Base-by-base conservation (phyloP, 2,329 filamentous ascomycete genomes). In the Beauveria bassiana region DNA sequence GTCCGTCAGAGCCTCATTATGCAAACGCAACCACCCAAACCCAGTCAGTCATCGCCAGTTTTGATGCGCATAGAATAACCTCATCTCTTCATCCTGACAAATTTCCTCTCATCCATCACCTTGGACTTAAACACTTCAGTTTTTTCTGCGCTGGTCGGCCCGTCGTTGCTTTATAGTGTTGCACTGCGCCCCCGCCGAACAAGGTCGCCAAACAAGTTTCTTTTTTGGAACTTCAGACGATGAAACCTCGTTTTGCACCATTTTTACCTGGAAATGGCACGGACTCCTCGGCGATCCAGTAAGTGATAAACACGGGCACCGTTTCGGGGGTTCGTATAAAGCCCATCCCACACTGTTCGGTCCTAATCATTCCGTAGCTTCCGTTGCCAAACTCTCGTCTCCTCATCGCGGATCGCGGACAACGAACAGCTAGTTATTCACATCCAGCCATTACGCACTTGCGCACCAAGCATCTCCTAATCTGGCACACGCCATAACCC, bases 281-380 rank as follows among this genome's bases (percentile, higher is more conserved):
- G 46, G 55, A 38, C 46, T 47, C 46, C 34, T 50, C 55, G 45
- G 45, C 55, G 28, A 31, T 20, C 55, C 46, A 42, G 14, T 10
- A 20, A 12, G 53, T 18, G n/a, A 50, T 51, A 26, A 20, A 3
- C 43, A 49, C 28, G 3, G 54, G 20, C 54, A 5, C 45, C 54
- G n/a, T 57, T 18, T 20, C 6, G 26, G 31, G 10, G 45, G 16
- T 51, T 40, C 45, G 46, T 51, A 47, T 46, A 31, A 12, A n/a
- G 43, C 2, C 20, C 8, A 3, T 34, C 6, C 16, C 38, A 18
- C 47, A 31, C 31, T 34, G 24, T 26, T 26, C 31, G 38, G 18
- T 52, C 57, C 57, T 59, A 46, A 52, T 46, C 38, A 59, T 59
- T 59, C 57, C 57, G 57, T 51, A 38, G 57, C 22, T 43, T 59